A percentile compares a stretch with the other conserved stretches of the same genome.
Evolutionary conservation across 495 filamentous ascomycete species (phyloP).

Genomic region (Niebla homalea): DNA sequence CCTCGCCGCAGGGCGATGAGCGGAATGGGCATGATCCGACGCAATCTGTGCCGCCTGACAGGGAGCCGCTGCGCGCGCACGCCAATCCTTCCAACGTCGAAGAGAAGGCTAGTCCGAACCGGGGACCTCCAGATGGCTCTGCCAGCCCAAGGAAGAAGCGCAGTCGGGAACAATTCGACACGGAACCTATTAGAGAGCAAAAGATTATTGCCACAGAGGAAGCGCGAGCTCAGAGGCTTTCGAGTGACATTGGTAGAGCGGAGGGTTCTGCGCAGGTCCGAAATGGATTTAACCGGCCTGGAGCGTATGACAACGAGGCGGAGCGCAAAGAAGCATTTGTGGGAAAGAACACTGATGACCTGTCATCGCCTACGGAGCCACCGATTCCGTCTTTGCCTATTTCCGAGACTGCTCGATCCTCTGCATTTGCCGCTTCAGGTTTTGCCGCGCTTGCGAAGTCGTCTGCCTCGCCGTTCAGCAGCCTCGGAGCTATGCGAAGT

Average conservation of each 20-base stretch:
- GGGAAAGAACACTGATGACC: too few species aligned
- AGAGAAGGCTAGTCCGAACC: too few species aligned
- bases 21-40: background rate
- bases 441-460: constrained; percentile 39
- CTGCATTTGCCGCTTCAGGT: constrained; percentile 41
- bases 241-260: constrained; percentile 14
- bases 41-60: background rate
- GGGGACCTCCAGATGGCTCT: constrained; percentile 7
- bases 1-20: constrained; percentile 1
- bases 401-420: constrained; percentile 23
- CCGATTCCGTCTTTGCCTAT: too few species aligned
- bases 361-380: too few species aligned
- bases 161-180: constrained; percentile 39
- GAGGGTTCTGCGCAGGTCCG: background rate
- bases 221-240: constrained; percentile 15
- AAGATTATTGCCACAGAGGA: constrained; percentile 18
- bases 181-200: constrained; percentile 22
- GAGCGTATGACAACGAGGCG: background rate
- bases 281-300: background rate
- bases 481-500: constrained; percentile 19
- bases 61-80: too few species aligned
- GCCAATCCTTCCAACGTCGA: too few species aligned
- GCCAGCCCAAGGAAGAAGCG: constrained; percentile 36
- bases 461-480: constrained; percentile 43
- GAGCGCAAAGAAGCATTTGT: background rate